Evolutionary conservation across 2,329 filamentous ascomycete genomes (phyloP), one percentile per base, ranked within the genome.

Genomic region (Lasiodiplodia gonubiensis): DNA sequence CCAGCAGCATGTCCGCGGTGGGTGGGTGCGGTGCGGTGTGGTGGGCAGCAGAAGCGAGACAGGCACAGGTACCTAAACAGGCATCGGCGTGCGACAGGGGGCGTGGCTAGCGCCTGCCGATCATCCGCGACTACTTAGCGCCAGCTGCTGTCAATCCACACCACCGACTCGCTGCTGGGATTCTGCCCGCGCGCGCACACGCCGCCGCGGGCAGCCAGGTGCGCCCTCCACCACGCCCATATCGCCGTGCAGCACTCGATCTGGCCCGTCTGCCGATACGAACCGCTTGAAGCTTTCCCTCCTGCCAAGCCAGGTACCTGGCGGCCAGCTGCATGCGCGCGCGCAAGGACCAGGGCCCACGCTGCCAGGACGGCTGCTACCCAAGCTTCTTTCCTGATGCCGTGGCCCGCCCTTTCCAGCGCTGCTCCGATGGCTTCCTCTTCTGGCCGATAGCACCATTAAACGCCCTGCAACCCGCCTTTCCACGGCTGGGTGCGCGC

Each of bases 281-380:
- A 49, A 46, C 59, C 37, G 25, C 30, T 61, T 39, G 30, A 61
- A 61, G 57, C 57, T 61, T 61, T 39, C 25, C 25, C 39, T 61
- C 39, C 59, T 63, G 59, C 61, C 61, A 64, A 64, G 61, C 61
- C 61, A 64, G 61, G 61, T 64, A 53, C 61, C 61, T 64, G 61
- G 30, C 33, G n/a, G 49, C 33, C 27, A 27, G 35, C 48, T 64
- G 61, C 61, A 54, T 54, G 51, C n/a, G 42, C 42, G 30, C 21
- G 49, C 35, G 61, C 61, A 64, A 35, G 61, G 61, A 64, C 61
- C 49, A 42, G 61, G 61, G 35, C 21, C 61, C 46, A 51, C 59
- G 59, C 18, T 33, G 18, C 42, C 59, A 35, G 27, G 42, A n/a
- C 59, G 46, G 42, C 25, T 25, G 42, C 42, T 35, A 48, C 51